Evolutionary conservation across 192 early-diverging fungal genomes (phyloP).

Genomic region (Umbelopsis sp.): DNA sequence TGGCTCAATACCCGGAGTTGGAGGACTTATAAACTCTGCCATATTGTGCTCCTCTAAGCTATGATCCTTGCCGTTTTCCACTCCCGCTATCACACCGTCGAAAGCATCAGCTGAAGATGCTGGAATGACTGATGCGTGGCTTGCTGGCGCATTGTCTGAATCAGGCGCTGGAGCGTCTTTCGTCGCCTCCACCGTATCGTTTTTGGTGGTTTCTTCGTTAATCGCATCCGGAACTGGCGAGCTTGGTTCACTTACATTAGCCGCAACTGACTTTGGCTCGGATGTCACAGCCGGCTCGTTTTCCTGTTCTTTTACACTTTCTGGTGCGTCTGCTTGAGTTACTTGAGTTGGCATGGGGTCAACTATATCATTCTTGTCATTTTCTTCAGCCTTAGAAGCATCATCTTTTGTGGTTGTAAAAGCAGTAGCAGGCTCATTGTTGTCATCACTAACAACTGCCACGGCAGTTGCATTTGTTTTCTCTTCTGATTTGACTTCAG

Average conservation of each 20-base stretch:
- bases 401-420: too few species aligned
- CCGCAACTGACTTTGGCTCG: background rate
- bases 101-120: slow-evolving; percentile 8
- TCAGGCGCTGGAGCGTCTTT: background rate
- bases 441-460: background rate
- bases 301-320: too few species aligned
- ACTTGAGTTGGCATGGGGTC: background rate
- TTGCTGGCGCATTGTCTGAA: background rate
- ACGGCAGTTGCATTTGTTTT: background rate
- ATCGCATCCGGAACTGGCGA: slow-evolving; percentile 3
- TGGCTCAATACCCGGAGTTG: slow-evolving; percentile 37
- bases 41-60: slow-evolving; percentile 28
- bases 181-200: background rate
- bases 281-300: background rate
- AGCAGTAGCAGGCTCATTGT: background rate
- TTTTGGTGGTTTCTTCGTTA: background rate
- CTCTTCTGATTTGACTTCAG: background rate
- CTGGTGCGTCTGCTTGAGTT: background rate
- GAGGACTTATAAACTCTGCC: slow-evolving; percentile 41
- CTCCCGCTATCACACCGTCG: background rate
- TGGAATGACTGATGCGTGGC: background rate
- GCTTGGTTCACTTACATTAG: background rate
- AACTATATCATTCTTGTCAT: too few species aligned
- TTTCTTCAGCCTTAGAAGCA: too few species aligned
- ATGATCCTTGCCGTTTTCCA: background rate